Evolutionary conservation across 306 rosid genomes (phyloP), one percentile per base, ranked within the genome.

Genomic region (Sindora glabra): DNA sequence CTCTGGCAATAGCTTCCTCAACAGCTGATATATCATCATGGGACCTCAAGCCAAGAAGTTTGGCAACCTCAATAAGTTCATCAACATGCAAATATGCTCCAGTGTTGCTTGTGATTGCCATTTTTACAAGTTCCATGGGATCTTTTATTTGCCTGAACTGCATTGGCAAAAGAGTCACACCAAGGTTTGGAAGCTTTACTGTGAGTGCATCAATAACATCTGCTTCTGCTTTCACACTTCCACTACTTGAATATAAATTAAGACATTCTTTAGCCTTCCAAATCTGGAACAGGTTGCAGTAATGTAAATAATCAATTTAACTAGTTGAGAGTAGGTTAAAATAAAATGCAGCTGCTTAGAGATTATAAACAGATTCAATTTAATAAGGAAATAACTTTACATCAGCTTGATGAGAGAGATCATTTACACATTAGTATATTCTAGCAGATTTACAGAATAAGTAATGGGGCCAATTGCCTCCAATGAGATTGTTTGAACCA

Each of bases 231-330:
- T 79, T 84, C 62, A 86, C 92, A 58, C 63, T 77, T 76, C 81
- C 62, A 41, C 94, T 82, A 71, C 68, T 83, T 37, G 90, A 83
- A 71, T 76, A 81, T 67, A 92, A 67, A 76, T 82, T 82, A 77
- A 92, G 85, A 68, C 99, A 92, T 67, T 92, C 99, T 72, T 73
- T 84, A 56, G 99, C 95, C 81, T 89, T 92, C 99, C 99, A 92
- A 59, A 92, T 81, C 99, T 92, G 86, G 22, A 80, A 69, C 42
- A 65, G 68, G 77, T 71, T 67, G 30, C 33, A 78, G 72, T 16
- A 36, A 63, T 45, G 42, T 47, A 55, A 61, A 53, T 60, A 55
- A 51, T 70, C 32, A 72, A 60, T 67, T 61, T 51, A 36, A 36
- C 47, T 30, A 59, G 47, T 45, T 39, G 24, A 67, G 67, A 52